phyloP scores from a whole-genome alignment of 768 basidiomycete species.

The Boletus rufocinnamomeus region DNA sequence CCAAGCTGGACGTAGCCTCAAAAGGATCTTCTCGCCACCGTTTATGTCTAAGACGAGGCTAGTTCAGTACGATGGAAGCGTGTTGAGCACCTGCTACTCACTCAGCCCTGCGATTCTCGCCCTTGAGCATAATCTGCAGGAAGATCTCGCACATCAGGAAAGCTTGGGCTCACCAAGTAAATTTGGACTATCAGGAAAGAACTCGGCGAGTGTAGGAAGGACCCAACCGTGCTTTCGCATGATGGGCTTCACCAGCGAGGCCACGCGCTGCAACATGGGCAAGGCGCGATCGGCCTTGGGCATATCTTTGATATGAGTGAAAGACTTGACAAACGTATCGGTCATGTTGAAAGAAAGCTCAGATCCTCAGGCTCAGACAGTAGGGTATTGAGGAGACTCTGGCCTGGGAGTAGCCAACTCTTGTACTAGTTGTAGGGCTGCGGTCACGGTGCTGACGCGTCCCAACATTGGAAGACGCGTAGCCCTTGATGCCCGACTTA shows the following conservation, averaged over 20 bases:
- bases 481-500: conserved; percentile 14
- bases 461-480: background rate
- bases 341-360: conserved; percentile 41
- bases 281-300: conserved; percentile 71
- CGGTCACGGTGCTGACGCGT: conserved; percentile 13
- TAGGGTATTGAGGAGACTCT: background rate
- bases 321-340: conserved; percentile 61
- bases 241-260: conserved; percentile 87
- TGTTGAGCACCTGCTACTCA: conserved; percentile 24
- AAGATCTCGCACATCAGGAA: background rate
- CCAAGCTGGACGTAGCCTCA: conserved; percentile 75
- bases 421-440: background rate
- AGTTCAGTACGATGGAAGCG: conserved; percentile 2
- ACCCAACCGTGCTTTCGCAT: conserved; percentile 87
- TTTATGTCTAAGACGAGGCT: conserved; percentile 59
- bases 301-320: conserved; percentile 69
- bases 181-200: conserved; percentile 75
- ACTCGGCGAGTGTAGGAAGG: conserved; percentile 79
- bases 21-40: conserved; percentile 75
- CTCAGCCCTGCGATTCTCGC: conserved; percentile 36
- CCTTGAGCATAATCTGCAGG: conserved; percentile 10
- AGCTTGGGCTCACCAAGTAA: conserved; percentile 62
- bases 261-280: conserved; percentile 63
- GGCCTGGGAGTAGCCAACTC: background rate
- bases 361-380: background rate